A percentile compares a stretch with the other conserved stretches of the same genome.
Conservation (phyloP, 2,329 filamentous ascomycete genomes). For the Alternaria arbusti region DNA sequence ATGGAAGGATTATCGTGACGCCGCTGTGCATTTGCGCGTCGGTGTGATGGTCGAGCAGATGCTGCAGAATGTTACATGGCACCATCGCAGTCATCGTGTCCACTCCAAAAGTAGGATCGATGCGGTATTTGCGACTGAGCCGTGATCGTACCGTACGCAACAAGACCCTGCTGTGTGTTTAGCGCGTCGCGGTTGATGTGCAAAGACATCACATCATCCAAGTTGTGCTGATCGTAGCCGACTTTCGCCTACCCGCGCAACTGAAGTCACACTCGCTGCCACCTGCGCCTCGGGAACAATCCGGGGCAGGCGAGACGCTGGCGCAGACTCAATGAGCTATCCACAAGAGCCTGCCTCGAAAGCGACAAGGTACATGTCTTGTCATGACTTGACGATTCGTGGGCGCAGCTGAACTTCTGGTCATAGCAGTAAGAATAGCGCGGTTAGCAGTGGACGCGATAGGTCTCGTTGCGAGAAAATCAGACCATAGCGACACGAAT, state of each 20-base stretch:
- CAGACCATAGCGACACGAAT: not conserved
- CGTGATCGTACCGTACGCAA: not conserved
- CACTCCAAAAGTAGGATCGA: not conserved
- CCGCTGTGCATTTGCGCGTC: slow-evolving; percentile 1
- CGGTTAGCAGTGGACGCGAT: not conserved
- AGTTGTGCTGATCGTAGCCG: slow-evolving; percentile 7
- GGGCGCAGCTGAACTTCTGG: slow-evolving; percentile 10
- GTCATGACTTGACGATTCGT: not conserved
- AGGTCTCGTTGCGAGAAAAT: not conserved
- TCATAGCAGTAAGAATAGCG: slow-evolving; percentile 10
- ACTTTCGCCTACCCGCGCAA: not conserved
- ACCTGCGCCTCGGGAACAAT: slow-evolving; percentile 9
- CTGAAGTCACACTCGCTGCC: slow-evolving; percentile 4
- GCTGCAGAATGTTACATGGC: slow-evolving; percentile 5
- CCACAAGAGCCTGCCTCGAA: not conserved
- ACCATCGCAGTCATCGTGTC: slow-evolving; percentile 1
- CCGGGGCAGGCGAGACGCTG: slow-evolving; percentile 12
- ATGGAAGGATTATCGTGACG: not conserved
- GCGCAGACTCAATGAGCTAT: not conserved
- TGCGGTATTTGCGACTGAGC: not conserved
- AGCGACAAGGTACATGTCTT: not conserved
- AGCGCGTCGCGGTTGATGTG: not conserved
- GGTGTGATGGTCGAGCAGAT: slow-evolving; percentile 1
- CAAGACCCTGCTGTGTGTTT: slow-evolving; percentile 4
- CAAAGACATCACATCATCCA: slow-evolving; percentile 1